Evolutionary conservation across 352 stramenopile genomes (phyloP).

Genomic region (Globisporangium nodosum): DNA sequence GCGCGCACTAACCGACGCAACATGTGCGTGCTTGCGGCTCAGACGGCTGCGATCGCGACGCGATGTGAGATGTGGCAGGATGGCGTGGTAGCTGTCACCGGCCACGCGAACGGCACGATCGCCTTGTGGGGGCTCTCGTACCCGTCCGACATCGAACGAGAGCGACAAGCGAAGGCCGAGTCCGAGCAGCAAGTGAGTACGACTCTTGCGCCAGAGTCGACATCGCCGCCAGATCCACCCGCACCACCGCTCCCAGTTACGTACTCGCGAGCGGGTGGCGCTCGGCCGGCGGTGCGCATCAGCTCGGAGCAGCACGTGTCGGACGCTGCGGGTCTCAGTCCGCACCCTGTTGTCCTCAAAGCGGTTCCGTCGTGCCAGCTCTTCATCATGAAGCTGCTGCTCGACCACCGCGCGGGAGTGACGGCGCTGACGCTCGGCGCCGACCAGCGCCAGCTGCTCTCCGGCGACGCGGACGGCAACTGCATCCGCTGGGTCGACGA

Average conservation of each 20-base stretch:
- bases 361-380: conserved; percentile 62
- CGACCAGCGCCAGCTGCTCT: conserved; percentile 68
- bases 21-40: background rate
- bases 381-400: conserved; percentile 67
- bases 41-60: conserved; percentile 61
- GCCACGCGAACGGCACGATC: conserved; percentile 68
- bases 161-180: conserved; percentile 12
- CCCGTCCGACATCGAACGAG: conserved; percentile 40
- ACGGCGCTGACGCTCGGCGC: conserved; percentile 47
- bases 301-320: conserved; percentile 6
- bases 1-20: background rate
- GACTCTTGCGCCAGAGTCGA: background rate
- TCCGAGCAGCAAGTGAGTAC: background rate
- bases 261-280: conserved; percentile 7
- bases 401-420: conserved; percentile 58
- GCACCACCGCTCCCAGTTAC: background rate
- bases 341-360: conserved; percentile 17
- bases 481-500: conserved; percentile 83
- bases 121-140: conserved; percentile 64
- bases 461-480: conserved; percentile 53
- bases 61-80: conserved; percentile 68
- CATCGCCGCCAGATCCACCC: background rate
- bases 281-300: conserved; percentile 10
- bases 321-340: background rate
- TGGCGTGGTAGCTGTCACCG: conserved; percentile 60